phyloP scores from a whole-genome alignment of 1,139 yeast genomes.

The Scheffersomyces lignicola region DNA sequence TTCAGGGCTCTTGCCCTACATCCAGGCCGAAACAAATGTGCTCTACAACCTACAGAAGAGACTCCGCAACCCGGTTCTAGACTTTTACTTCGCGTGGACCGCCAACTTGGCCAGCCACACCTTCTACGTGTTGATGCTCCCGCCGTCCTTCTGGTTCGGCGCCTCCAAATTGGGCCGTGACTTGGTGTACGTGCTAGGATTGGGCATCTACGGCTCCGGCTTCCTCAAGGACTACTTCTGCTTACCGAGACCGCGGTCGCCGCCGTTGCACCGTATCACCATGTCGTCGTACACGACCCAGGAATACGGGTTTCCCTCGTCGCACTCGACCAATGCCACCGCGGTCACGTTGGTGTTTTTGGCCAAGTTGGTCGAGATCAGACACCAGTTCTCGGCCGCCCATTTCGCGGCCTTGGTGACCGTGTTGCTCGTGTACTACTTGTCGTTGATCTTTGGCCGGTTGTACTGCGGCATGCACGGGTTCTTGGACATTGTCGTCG shows the following conservation, averaged over 20 bases:
- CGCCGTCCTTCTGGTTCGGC: slow-evolving; percentile 87
- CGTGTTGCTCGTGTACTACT: slow-evolving; percentile 48
- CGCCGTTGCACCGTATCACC: slow-evolving; percentile 88
- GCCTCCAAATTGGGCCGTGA: slow-evolving; percentile 60
- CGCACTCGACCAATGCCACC: slow-evolving; percentile 92
- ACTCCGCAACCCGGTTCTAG: slow-evolving; percentile 55
- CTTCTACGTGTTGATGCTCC: slow-evolving; percentile 85
- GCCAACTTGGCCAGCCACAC: slow-evolving; percentile 94
- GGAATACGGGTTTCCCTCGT: slow-evolving; percentile 94
- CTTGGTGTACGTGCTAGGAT: slow-evolving; percentile 73
- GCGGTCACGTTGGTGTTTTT: slow-evolving; percentile 62
- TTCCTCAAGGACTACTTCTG: slow-evolving; percentile 80
- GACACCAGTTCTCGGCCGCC: slow-evolving; percentile 11
- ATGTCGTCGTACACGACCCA: slow-evolving; percentile 85
- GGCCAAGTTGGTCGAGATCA: slow-evolving; percentile 19
- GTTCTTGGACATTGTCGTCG: slow-evolving; percentile 68
- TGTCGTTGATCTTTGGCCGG: slow-evolving; percentile 74
- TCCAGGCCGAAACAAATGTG: slow-evolving; percentile 66
- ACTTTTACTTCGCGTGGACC: slow-evolving; percentile 80
- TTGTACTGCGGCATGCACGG: slow-evolving; percentile 99
- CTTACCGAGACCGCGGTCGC: slow-evolving; percentile 88
- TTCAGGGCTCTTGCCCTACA: slow-evolving; percentile 52
- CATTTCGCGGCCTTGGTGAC: slow-evolving; percentile 13
- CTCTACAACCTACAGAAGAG: slow-evolving; percentile 57
- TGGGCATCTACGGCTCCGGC: slow-evolving; percentile 83